These are phyloP conservation scores for Fistulinella staudtii DNA, from an alignment of 1,284 basidiomycete genomes.

Conservation along the genomic window DNA sequence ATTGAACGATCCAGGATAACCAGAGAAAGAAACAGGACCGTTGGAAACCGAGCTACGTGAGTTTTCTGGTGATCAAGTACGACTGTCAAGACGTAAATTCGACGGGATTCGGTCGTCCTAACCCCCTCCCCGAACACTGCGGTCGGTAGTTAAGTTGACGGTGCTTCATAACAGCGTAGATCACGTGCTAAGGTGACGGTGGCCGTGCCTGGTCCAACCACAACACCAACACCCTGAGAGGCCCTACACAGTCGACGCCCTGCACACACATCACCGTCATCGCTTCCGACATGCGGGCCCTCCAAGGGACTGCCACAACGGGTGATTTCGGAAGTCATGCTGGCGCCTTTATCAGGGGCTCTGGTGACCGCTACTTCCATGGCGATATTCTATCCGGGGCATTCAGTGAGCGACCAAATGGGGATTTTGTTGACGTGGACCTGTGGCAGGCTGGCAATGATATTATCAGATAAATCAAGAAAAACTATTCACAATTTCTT, in stretches of 20 bases:
- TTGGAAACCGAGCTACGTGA: neutral
- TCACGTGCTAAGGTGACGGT: too few relatives aligned
- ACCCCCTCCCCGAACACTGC: too few relatives aligned
- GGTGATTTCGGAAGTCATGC: too few relatives aligned
- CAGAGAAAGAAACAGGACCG: neutral
- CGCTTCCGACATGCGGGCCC: slow-evolving; percentile 10
- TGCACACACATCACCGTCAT: neutral
- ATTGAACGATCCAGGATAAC: slow-evolving; percentile 5
- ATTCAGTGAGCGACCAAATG: slow-evolving; percentile 43
- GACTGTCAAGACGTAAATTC: slow-evolving; percentile 2
- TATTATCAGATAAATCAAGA: slow-evolving; percentile 24
- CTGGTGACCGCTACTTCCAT: too few relatives aligned
- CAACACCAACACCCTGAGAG: too few relatives aligned
- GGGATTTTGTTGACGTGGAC: slow-evolving; percentile 51
- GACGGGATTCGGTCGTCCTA: too few relatives aligned
- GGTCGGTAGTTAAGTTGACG: neutral
- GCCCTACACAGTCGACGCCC: too few relatives aligned
- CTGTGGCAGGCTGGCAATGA: slow-evolving; percentile 45
- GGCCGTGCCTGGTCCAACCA: neutral
- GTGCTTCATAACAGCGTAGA: too few relatives aligned
- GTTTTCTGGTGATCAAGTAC: neutral
- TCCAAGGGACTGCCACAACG: slow-evolving; percentile 4
- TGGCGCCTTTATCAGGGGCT: too few relatives aligned
- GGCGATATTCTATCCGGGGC: slow-evolving; percentile 34
- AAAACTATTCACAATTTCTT: slow-evolving; percentile 1